These are phyloP conservation scores for Patellaria atrata DNA, from an alignment of 495 filamentous ascomycete genomes.

Conservation along the genomic window DNA sequence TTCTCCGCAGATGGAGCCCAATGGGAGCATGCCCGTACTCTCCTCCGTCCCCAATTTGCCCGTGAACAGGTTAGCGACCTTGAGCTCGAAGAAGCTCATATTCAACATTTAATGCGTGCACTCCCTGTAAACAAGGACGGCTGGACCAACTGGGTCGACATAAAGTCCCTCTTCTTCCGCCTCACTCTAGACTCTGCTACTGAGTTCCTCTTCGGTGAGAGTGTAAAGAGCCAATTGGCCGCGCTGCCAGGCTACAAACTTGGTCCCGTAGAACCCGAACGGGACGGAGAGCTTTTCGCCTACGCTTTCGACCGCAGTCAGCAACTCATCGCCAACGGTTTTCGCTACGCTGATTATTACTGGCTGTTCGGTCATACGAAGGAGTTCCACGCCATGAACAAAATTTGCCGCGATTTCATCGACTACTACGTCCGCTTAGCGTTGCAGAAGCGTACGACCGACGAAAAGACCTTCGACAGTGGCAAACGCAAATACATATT, in stretches of 20 bases:
- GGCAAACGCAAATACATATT: conserved; percentile 47
- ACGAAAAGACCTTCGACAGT: conserved; percentile 34
- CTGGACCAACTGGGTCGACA: conserved; percentile 43
- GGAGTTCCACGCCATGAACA: conserved; percentile 45
- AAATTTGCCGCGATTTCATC: conserved; percentile 36
- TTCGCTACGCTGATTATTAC: conserved; percentile 28
- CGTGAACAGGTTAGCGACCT: conserved; percentile 69
- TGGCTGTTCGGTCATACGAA: conserved; percentile 39
- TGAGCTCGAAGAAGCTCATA: conserved; percentile 64
- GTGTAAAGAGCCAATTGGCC: conserved; percentile 43
- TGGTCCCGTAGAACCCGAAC: not conserved
- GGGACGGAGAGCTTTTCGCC: conserved; percentile 16
- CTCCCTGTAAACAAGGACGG: conserved; percentile 14
- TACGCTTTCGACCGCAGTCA: conserved; percentile 20
- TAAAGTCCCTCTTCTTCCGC: conserved; percentile 60
- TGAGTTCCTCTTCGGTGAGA: conserved; percentile 71
- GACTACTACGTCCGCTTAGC: conserved; percentile 57
- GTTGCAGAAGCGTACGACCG: conserved; percentile 53
- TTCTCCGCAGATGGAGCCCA: conserved; percentile 60
- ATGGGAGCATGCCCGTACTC: conserved; percentile 62
- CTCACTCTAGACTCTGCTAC: conserved; percentile 74
- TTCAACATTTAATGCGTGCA: conserved; percentile 26
- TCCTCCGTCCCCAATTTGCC: conserved; percentile 73
- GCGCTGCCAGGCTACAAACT: conserved; percentile 9
- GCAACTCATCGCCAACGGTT: conserved; percentile 10